Evolutionary conservation across 1,284 basidiomycete genomes (phyloP).

Genomic region (Apiotrichum laibachii): DNA sequence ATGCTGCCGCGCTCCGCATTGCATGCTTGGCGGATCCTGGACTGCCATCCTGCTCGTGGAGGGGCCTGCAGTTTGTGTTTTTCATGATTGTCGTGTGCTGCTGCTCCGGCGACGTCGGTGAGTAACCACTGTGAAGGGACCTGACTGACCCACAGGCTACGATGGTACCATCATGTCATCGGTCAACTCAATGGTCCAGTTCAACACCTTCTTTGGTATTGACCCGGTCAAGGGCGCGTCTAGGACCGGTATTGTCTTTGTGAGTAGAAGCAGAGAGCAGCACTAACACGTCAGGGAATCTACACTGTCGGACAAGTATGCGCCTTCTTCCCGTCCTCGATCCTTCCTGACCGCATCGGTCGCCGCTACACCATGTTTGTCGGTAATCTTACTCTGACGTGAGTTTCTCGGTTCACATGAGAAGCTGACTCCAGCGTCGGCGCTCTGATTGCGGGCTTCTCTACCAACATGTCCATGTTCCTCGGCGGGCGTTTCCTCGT

Average conservation of each 20-base stretch:
- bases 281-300: constrained; percentile 46
- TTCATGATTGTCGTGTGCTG: constrained; percentile 56
- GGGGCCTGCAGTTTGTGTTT: constrained; percentile 51
- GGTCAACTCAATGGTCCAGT: constrained; percentile 14
- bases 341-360: constrained; percentile 58
- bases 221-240: not conserved
- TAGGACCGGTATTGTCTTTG: constrained; percentile 26
- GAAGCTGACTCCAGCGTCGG: constrained; percentile 35
- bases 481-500: constrained; percentile 58
- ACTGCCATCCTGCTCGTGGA: constrained; percentile 49
- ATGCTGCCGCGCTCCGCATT: constrained; percentile 50
- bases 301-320: constrained; percentile 55
- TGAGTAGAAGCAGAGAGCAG: constrained; percentile 54
- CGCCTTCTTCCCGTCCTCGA: constrained; percentile 47
- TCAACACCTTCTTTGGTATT: constrained; percentile 15
- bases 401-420: not conserved
- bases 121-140: not conserved
- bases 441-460: constrained; percentile 57
- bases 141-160: not conserved
- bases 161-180: constrained; percentile 22
- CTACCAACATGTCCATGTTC: constrained; percentile 53
- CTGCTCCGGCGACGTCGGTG: constrained; percentile 44
- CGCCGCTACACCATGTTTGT: constrained; percentile 59
- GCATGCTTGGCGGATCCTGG: constrained; percentile 58
- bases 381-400: constrained; percentile 55